Base-by-base conservation (phyloP, 2,329 filamentous ascomycete species). In the Colletotrichum cereale region DNA sequence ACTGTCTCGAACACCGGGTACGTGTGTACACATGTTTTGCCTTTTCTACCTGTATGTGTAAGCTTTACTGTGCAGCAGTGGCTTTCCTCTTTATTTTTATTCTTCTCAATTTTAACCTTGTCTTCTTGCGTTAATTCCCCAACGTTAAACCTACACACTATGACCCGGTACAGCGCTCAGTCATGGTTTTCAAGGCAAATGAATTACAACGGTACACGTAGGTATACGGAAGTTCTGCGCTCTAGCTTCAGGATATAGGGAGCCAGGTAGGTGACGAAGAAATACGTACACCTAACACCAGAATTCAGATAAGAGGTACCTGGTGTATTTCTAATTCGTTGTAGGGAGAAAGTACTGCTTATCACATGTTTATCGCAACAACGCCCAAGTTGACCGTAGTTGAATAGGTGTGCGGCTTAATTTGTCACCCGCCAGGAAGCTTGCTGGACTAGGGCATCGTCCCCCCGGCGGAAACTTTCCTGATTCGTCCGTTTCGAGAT, bases 401-500 rank as follows among this genome's bases (percentile, higher is more conserved):
- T n/a, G n/a, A n/a, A n/a, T n/a, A n/a, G n/a, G n/a, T n/a, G n/a
- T n/a, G n/a, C n/a, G n/a, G n/a, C n/a, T n/a, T n/a, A n/a, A n/a
- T n/a, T n/a, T n/a, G n/a, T n/a, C n/a, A n/a, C n/a, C n/a, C n/a
- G n/a, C n/a, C n/a, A n/a, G n/a, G n/a, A n/a, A 24, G 26, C 44
- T 57, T 61, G 66, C 47, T 47, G 12, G 42, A 56, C 40, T 62
- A 26, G 52, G 58, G 44, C 65, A 68, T 47, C 50, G n/a, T 55
- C 36, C 53, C 63, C 26, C 34, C 12, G 31, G n/a, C 18, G 64
- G n/a, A 55, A 67, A 57, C 31, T 57, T 62, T 44, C 57, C 68
- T 68, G 58, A 64, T 71, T 68, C 58, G 68, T 50, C 34, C 29
- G 26, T 52, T 47, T 52, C 31, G 64, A 57, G n/a, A 62, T 56